Evolutionary conservation across 495 filamentous ascomycete species (phyloP).

Genomic region (Tetracladium marchalianum): DNA sequence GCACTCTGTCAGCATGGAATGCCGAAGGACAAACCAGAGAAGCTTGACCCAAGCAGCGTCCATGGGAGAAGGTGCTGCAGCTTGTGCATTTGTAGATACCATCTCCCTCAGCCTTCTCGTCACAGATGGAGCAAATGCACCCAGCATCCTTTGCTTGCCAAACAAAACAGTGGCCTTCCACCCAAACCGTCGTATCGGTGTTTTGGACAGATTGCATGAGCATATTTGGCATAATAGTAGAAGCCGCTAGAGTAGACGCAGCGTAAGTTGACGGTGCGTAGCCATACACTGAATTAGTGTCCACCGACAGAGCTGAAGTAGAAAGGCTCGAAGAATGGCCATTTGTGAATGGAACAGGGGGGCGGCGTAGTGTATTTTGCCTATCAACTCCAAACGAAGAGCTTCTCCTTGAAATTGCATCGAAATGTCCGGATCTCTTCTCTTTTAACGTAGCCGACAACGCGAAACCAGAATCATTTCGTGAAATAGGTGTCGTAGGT

Average conservation of each 20-base stretch:
- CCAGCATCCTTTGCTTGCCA: slow-evolving; percentile 57
- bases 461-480: slow-evolving; percentile 82
- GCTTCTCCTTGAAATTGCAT: slow-evolving; percentile 72
- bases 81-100: slow-evolving; percentile 78
- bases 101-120: slow-evolving; percentile 75
- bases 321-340: slow-evolving; percentile 71
- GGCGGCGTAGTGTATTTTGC: slow-evolving; percentile 58
- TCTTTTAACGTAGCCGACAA: slow-evolving; percentile 77
- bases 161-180: slow-evolving; percentile 87
- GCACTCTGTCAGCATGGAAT: slow-evolving; percentile 82
- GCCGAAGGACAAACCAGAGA: slow-evolving; percentile 81
- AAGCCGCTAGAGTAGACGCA: slow-evolving; percentile 94
- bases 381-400: slow-evolving; percentile 81
- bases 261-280: slow-evolving; percentile 96
- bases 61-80: slow-evolving; percentile 69
- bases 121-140: slow-evolving; percentile 73
- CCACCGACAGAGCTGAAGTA: slow-evolving; percentile 71
- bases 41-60: slow-evolving; percentile 69
- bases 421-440: slow-evolving; percentile 92
- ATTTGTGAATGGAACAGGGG: slow-evolving; percentile 75
- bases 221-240: slow-evolving; percentile 90
- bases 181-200: slow-evolving; percentile 79
- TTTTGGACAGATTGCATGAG: slow-evolving; percentile 76
- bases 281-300: slow-evolving; percentile 60
- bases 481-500: slow-evolving; percentile 65